Evolutionary conservation across 2,329 filamentous ascomycete genomes (phyloP).

Genomic region (Ophiostoma triangulosporum): DNA sequence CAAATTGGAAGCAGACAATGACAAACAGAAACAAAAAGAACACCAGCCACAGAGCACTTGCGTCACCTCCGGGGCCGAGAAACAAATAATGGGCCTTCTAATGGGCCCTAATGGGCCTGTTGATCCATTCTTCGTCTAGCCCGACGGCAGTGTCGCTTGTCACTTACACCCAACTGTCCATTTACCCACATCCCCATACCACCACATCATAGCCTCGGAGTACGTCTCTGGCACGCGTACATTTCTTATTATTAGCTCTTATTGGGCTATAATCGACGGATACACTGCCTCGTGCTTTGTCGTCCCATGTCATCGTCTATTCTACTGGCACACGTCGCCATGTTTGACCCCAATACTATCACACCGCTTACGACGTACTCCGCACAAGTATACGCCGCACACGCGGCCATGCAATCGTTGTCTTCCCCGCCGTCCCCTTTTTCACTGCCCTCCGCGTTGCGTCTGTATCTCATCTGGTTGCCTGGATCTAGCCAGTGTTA

Average conservation of each 20-base stretch:
- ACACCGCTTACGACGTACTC: slow-evolving; percentile 7
- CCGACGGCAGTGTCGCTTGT: not conserved
- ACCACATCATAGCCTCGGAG: not conserved
- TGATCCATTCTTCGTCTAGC: not conserved
- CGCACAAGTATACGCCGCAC: no score
- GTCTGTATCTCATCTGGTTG: not conserved
- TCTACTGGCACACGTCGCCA: no score
- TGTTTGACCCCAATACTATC: not conserved
- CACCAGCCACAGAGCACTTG: not conserved
- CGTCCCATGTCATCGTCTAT: not conserved
- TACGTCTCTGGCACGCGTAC: not conserved
- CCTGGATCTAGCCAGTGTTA: not conserved
- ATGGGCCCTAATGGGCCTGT: not conserved
- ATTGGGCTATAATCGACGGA: not conserved
- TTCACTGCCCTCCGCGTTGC: not conserved
- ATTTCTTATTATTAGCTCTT: not conserved
- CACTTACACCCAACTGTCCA: not conserved
- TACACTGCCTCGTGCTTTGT: slow-evolving; percentile 1
- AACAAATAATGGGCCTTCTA: not conserved
- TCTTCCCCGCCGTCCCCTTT: not conserved
- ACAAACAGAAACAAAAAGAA: not conserved
- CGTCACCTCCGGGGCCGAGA: not conserved
- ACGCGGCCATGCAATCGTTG: not conserved
- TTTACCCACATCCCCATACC: not conserved
- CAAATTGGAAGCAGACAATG: not conserved